Conservation (phyloP, 2,329 filamentous ascomycete species). For the Colletotrichum sublineola region DNA sequence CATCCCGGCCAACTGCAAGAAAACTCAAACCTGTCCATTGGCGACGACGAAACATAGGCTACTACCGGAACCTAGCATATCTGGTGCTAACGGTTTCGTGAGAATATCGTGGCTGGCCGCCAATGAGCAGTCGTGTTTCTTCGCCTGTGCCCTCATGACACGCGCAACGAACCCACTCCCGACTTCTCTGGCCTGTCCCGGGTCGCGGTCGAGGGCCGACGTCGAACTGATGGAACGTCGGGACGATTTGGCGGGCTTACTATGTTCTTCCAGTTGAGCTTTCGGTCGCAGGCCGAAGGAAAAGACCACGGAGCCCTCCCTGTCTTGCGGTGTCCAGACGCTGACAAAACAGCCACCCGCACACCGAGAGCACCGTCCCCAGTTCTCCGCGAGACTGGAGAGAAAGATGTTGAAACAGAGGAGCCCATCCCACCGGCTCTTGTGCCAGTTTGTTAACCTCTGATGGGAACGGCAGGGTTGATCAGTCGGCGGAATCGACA, state of each 20-base stretch:
- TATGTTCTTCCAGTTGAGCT: not conserved
- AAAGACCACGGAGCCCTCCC: not conserved
- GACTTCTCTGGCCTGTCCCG: not conserved
- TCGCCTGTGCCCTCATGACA: slow-evolving; percentile 7
- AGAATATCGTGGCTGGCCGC: not conserved
- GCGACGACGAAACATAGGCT: not conserved
- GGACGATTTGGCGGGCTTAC: not conserved
- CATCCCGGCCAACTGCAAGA: not conserved
- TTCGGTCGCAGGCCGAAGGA: slow-evolving; percentile 18
- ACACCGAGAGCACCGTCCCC: slow-evolving; percentile 18
- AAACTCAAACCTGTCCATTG: not conserved
- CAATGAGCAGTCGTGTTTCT: not conserved
- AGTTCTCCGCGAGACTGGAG: slow-evolving; percentile 1
- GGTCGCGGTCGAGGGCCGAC: not conserved
- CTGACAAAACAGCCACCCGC: slow-evolving; percentile 13
- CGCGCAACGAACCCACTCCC: not conserved
- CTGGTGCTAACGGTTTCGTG: slow-evolving; percentile 4
- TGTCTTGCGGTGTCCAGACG: slow-evolving; percentile 12
- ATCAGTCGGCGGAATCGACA: slow-evolving; percentile 8
- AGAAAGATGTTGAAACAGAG: slow-evolving; percentile 1
- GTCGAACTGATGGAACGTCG: not conserved
- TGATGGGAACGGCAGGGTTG: slow-evolving; percentile 18
- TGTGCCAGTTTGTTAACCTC: not conserved
- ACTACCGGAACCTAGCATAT: not conserved
- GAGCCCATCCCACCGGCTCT: slow-evolving; percentile 12